Conservation (phyloP, 306 rosid genomes). For the Glycine tomentella region DNA sequence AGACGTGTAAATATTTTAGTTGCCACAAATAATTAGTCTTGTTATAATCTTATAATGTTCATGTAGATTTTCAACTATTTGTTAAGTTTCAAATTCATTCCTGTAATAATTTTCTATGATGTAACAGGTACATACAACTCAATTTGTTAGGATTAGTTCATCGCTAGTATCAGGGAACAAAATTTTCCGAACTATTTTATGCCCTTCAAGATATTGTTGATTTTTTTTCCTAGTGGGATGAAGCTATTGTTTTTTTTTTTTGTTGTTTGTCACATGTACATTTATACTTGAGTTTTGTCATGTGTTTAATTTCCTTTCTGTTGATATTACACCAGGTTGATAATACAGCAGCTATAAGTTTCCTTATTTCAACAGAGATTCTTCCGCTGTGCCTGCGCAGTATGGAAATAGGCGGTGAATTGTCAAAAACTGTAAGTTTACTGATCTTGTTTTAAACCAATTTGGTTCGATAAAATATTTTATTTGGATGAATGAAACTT, state of each 20-base stretch:
- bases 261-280: background rate
- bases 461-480: slow-evolving; percentile 3
- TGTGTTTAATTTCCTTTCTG: slow-evolving; percentile 18
- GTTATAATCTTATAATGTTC: background rate
- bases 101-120: background rate
- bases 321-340: slow-evolving; percentile 61
- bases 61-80: background rate
- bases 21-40: background rate
- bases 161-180: background rate
- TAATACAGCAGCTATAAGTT: slow-evolving; percentile 72
- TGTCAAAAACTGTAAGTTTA: slow-evolving; percentile 78
- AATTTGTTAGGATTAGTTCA: slow-evolving; percentile 21
- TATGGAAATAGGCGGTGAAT: slow-evolving; percentile 85
- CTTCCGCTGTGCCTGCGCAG: slow-evolving; percentile 84
- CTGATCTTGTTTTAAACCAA: slow-evolving; percentile 30
- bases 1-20: background rate
- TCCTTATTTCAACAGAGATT: slow-evolving; percentile 81
- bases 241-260: background rate
- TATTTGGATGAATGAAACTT: slow-evolving; percentile 18
- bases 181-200: slow-evolving; percentile 1
- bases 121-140: background rate
- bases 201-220: background rate
- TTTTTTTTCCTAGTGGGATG: background rate
- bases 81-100: background rate
- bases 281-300: slow-evolving; percentile 8